phyloP scores from a whole-genome alignment of 139 green algal genomes.

The Eudorina sp. region DNA sequence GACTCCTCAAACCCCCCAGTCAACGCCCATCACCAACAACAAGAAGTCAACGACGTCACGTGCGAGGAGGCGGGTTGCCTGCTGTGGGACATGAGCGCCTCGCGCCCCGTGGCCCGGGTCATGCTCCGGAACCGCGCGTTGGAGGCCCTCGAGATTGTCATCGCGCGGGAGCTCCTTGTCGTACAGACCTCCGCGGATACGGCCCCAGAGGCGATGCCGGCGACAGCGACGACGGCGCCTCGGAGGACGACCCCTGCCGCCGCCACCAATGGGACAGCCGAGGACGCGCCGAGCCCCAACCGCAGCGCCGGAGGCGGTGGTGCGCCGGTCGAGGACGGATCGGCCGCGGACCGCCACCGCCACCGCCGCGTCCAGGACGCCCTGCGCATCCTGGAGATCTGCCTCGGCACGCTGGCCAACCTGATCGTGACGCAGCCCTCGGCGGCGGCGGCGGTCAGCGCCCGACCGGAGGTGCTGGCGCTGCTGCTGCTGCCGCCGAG shows the following conservation, averaged over 20 bases:
- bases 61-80: conserved; percentile 30
- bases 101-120: not conserved
- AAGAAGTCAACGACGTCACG: not conserved
- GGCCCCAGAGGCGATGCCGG: no score
- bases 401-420: conserved; percentile 5
- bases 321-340: no score
- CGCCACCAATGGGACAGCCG: no score
- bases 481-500: not conserved
- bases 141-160: conserved; percentile 18
- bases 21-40: not conserved
- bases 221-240: not conserved
- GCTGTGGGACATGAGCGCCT: conserved; percentile 46
- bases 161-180: not conserved
- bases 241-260: not conserved
- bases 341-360: not conserved
- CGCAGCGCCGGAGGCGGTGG: no score
- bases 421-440: not conserved
- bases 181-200: not conserved
- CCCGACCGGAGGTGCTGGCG: conserved; percentile 10
- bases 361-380: not conserved
- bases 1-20: not conserved
- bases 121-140: conserved; percentile 11
- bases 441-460: not conserved
- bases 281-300: no score
- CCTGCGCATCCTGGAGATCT: conserved; percentile 36